Evolutionary conservation across 495 filamentous ascomycete species (phyloP), one percentile per base, ranked within the genome.

Genomic region (Tuber aestivum): DNA sequence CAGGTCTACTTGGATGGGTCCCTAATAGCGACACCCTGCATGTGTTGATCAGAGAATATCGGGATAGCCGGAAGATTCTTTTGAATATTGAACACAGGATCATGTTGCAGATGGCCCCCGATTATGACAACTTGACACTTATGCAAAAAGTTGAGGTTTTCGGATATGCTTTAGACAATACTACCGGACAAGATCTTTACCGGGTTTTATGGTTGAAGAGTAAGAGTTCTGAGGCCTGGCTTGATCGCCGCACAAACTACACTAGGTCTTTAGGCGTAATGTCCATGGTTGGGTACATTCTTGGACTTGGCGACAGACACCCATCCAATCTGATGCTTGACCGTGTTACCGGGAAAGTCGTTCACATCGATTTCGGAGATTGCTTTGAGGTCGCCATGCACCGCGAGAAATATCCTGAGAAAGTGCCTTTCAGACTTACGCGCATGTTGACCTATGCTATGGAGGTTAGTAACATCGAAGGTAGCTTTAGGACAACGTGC

Each of bases 121-220:
- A 99, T 83, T 98, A 97, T 82, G 95, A 99, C 78, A 97, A 96
- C 78, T 89, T 99, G 21, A 97, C 95, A 0, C 88, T 99, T 41
- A 99, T 99, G 96, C 96, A 99, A 83, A 99, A 99, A 85, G 96
- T 98, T 4, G 95, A 99, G 83, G 95, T 99, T 14, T 99, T 99
- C 79, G 94, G 95, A 41, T 99, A 99, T 83, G 95, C 95, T 16
- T 89, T 99, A 77, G 95, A 99, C 86, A 99, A 99, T 80, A 99
- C 95, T 0, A 99, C 95, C 5, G 95, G 95, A 8, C 97, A 99
- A 82, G 95, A 99, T 85, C 88, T 99, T 50, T 99, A 98, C 84
- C 93, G 95, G 32, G 95, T 99, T 6, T 86, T 99, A 45, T 99
- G 95, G 95, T 86, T 99, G 70, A 98, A 98, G 90, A 95, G 92